Conservation (phyloP, 1,284 basidiomycete species). For the Malassezia slooffiae region DNA sequence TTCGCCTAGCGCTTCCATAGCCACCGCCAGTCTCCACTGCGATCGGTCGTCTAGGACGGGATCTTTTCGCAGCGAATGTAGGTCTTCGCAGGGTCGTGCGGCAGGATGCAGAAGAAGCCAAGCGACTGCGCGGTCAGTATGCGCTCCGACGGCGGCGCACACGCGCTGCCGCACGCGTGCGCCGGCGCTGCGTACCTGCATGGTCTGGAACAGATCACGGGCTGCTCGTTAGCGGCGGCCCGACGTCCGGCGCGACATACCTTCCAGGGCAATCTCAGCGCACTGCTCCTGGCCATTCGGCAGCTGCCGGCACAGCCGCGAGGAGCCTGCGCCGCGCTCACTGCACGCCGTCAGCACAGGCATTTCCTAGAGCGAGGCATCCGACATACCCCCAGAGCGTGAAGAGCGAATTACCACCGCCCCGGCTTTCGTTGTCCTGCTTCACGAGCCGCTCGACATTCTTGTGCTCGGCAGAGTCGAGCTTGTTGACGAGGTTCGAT, state of each 20-base stretch:
- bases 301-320: conserved; percentile 13
- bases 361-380: no score
- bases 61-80: conserved; percentile 15
- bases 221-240: conserved; percentile 1
- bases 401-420: conserved; percentile 5
- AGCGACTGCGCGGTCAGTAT: conserved; percentile 4
- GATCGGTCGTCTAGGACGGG: conserved; percentile 10
- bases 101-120: conserved; percentile 16
- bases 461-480: conserved; percentile 10
- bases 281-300: conserved; percentile 13
- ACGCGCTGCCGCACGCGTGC: no score
- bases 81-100: conserved; percentile 15
- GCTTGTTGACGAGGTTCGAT: conserved; percentile 12
- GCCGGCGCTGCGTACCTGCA: background rate
- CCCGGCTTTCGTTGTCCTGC: conserved; percentile 8
- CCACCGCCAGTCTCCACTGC: no score
- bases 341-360: background rate
- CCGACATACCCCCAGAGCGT: conserved; percentile 12
- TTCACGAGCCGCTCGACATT: conserved; percentile 12
- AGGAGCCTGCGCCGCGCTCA: conserved; percentile 5
- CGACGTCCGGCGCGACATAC: background rate
- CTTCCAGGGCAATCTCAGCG: conserved; percentile 8
- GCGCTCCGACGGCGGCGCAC: no score
- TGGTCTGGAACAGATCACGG: conserved; percentile 13
- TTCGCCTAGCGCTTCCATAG: conserved; percentile 17